Evolutionary conservation across 352 stramenopile species (phyloP), one percentile per base, ranked within the genome.

Genomic region (Thraustochytrium striatum): DNA sequence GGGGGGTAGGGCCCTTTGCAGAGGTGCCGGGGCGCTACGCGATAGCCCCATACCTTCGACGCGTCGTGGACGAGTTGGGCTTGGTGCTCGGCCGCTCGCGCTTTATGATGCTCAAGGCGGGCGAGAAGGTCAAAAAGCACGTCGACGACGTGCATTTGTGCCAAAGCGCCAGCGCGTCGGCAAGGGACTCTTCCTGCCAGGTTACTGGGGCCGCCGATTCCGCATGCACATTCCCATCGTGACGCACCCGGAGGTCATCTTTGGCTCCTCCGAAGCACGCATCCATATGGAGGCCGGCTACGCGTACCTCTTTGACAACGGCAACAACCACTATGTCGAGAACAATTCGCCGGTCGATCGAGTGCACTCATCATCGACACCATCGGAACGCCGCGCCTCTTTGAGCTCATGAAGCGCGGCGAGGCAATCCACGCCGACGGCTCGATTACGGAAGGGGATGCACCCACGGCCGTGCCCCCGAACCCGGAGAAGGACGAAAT

Each of bases 71-170:
- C 69, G 32, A 2, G n/a, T 16, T 79, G 21, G 69, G 69, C 28
- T 32, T n/a, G 25, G 69, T 69, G 16, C 35, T 79, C 9, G 69
- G 69, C 16, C 69, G 69, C 3, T 79, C 69, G 5, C 69, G 69
- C 28, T 79, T 65, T 32, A 79, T 79, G 69, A 73, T 79, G 69
- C 69, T 79, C 52, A 79, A 79, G 53, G 47, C 69, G 8, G 69
- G 69, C 25, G 69, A 79, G 39, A 33, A 73, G 11, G 69, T 79
- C 30, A 32, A 39, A 9, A 13, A 36, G n/a, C 69, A 79, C 69
- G 55, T 38, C 3, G 69, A 79, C 39, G 50, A 79, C 35, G 50
- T 73, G 16, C 8, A 55, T 7, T 79, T 79, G 21, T 21, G 21
- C 25, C 33, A 38, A 53, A 62, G 25, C 35, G 3, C 1, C 43